A percentile compares a stretch with the other conserved stretches of the same genome.
Conservation (phyloP, 2,329 filamentous ascomycete species). For the Ascochyta rabiei region DNA sequence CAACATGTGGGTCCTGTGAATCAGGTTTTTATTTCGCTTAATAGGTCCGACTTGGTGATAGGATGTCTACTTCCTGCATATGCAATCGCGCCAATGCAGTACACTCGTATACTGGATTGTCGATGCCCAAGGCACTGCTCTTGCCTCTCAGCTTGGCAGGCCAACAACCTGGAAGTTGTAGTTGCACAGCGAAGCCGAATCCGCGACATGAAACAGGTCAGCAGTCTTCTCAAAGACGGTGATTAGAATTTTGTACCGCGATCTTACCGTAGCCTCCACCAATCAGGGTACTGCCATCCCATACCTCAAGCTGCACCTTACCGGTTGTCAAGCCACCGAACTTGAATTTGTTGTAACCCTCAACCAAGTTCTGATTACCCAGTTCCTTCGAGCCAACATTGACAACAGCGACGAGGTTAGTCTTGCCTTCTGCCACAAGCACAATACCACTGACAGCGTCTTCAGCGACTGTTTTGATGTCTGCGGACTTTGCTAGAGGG, state of each 20-base stretch:
- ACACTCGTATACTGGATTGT: not conserved
- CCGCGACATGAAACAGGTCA: not conserved
- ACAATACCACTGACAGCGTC: conserved; percentile 22
- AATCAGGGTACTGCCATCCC: conserved; percentile 31
- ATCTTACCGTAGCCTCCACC: conserved; percentile 22
- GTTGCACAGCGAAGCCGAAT: conserved; percentile 1
- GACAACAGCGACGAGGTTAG: conserved; percentile 28
- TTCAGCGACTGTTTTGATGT: conserved; percentile 14
- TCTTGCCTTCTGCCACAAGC: conserved; percentile 20
- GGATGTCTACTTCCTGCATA: not conserved
- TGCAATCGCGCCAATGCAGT: not conserved
- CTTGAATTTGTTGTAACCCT: conserved; percentile 33
- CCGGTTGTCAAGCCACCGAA: conserved; percentile 24
- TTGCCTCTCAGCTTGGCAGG: not conserved
- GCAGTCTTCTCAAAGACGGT: not conserved
- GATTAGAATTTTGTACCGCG: not conserved
- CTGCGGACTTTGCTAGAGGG: conserved; percentile 45
- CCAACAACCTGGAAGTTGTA: conserved; percentile 13
- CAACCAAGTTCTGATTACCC: conserved; percentile 12
- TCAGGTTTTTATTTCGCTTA: conserved; percentile 1
- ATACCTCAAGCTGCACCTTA: conserved; percentile 35
- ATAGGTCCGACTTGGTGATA: not conserved
- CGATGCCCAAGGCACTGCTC: not conserved
- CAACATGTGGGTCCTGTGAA: not conserved
- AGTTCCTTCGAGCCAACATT: conserved; percentile 28